Evolutionary conservation across 2,329 filamentous ascomycete genomes (phyloP).

Genomic region (Xylariaceae sp.): DNA sequence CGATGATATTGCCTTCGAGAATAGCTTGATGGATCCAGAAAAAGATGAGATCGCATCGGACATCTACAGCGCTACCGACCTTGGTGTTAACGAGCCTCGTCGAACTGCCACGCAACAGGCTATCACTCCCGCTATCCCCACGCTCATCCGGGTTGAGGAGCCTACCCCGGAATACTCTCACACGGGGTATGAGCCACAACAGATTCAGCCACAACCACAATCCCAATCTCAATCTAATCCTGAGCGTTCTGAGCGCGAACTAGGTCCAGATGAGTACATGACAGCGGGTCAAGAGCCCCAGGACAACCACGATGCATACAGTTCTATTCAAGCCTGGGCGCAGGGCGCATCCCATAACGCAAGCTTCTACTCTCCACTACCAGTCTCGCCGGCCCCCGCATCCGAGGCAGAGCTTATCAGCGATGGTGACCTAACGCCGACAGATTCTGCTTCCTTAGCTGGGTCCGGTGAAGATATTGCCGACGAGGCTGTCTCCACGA

Average conservation of each 20-base stretch:
- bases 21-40: constrained; percentile 51
- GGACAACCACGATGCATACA: constrained; percentile 51
- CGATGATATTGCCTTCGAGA: constrained; percentile 50
- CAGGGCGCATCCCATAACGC: constrained; percentile 56
- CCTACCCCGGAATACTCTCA: constrained; percentile 5
- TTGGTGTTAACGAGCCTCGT: constrained; percentile 34
- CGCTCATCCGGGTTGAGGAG: constrained; percentile 44
- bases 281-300: constrained; percentile 56
- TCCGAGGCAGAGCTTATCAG: constrained; percentile 60
- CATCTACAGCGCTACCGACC: constrained; percentile 64
- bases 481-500: constrained; percentile 48
- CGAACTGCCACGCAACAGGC: constrained; percentile 7
- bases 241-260: constrained; percentile 46
- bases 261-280: constrained; percentile 56
- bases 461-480: constrained; percentile 57
- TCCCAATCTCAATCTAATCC: constrained; percentile 31
- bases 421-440: constrained; percentile 63
- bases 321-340: constrained; percentile 70
- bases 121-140: constrained; percentile 21
- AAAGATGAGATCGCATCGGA: constrained; percentile 57
- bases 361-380: constrained; percentile 67
- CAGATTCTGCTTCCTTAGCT: constrained; percentile 61
- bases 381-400: constrained; percentile 55
- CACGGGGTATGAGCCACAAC: neutral
- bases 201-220: too few relatives aligned